Conservation (phyloP, 2,329 filamentous ascomycete genomes). For the Tolypocladium capitatum region DNA sequence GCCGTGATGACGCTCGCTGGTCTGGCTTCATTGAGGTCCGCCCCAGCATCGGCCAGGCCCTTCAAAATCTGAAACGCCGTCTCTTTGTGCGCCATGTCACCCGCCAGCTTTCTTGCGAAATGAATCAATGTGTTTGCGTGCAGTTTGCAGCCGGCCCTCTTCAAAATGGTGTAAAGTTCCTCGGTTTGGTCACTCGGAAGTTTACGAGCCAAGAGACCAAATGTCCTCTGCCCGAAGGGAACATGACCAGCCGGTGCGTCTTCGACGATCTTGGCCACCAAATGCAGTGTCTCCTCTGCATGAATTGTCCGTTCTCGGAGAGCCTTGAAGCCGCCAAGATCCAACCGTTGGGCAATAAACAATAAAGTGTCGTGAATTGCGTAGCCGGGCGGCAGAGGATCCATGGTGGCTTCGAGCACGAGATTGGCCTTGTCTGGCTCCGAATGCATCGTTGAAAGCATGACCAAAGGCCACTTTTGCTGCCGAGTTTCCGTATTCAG, state of each 20-base stretch:
- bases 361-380: constrained; percentile 22
- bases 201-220: constrained; percentile 19
- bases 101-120: constrained; percentile 32
- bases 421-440: constrained; percentile 17
- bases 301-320: constrained; percentile 10
- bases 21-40: constrained; percentile 31
- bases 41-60: constrained; percentile 19
- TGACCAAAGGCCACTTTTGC: constrained; percentile 17
- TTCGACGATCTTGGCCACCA: constrained; percentile 16
- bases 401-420: constrained; percentile 24
- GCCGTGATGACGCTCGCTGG: constrained; percentile 44
- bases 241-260: constrained; percentile 16
- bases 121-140: constrained; percentile 32
- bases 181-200: constrained; percentile 16
- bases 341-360: constrained; percentile 14
- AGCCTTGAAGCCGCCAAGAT: constrained; percentile 6
- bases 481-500: constrained; percentile 13
- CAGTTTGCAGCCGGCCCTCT: constrained; percentile 14
- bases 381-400: constrained; percentile 22
- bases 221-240: constrained; percentile 23
- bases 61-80: constrained; percentile 28
- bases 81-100: constrained; percentile 23
- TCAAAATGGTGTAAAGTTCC: constrained; percentile 24
- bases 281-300: constrained; percentile 16
- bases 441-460: constrained; percentile 21